A percentile compares a stretch with the other conserved stretches of the same genome.
These are phyloP conservation scores for Larix sibirica DNA, from an alignment of 83 land plant genomes.

Conservation along the genomic window DNA sequence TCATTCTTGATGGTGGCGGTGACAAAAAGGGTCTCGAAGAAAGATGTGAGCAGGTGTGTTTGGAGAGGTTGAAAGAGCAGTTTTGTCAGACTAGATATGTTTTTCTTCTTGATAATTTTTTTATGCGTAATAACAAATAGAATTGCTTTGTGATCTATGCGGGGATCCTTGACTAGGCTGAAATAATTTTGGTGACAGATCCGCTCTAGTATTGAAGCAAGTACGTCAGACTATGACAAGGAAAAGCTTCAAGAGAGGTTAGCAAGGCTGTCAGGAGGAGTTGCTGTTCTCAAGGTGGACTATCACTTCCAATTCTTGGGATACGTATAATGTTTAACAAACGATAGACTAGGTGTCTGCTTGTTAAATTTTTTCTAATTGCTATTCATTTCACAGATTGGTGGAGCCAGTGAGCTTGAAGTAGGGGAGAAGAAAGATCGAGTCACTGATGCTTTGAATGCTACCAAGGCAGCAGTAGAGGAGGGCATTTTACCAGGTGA, in stretches of 20 bases:
- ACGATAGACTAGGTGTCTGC: neutral
- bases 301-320: neutral
- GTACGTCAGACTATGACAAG: constrained; percentile 65
- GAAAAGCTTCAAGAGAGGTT: constrained; percentile 66
- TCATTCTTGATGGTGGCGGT: constrained; percentile 89
- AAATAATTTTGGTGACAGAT: constrained; percentile 35
- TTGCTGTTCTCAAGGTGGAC: constrained; percentile 68
- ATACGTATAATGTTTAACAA: neutral
- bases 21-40: constrained; percentile 86
- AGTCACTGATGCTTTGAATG: constrained; percentile 74
- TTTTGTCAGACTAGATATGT: neutral
- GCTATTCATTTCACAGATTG: constrained; percentile 36
- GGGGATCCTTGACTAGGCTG: neutral
- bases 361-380: neutral
- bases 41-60: constrained; percentile 69
- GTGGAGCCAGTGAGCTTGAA: constrained; percentile 78
- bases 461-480: constrained; percentile 79
- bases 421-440: constrained; percentile 72
- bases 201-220: constrained; percentile 37
- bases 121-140: neutral
- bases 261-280: constrained; percentile 72
- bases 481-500: constrained; percentile 88
- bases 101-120: neutral
- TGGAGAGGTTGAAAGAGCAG: neutral
- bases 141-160: neutral